Evolutionary conservation across 2,329 filamentous ascomycete genomes (phyloP).

Genomic region (Cytospora piceicola): DNA sequence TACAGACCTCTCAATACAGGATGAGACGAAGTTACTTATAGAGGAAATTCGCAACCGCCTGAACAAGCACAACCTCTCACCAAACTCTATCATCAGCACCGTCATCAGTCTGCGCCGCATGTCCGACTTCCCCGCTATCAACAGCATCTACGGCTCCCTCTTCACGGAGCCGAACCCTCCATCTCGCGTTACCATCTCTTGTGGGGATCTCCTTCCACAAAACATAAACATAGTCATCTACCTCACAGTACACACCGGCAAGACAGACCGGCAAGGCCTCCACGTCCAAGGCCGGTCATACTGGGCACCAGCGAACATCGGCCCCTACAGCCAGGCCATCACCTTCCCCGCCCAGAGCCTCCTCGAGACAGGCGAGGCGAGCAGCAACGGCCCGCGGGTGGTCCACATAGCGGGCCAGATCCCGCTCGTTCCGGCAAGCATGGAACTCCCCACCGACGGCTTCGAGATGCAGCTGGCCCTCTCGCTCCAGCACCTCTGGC

Average conservation of each 20-base stretch:
- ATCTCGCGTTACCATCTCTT: conserved; percentile 80
- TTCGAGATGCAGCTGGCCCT: conserved; percentile 67
- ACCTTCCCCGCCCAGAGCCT: conserved; percentile 45
- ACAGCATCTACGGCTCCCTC: conserved; percentile 73
- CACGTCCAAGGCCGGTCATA: conserved; percentile 95
- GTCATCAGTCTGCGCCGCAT: conserved; percentile 77
- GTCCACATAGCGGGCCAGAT: conserved; percentile 89
- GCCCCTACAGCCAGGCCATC: conserved; percentile 92
- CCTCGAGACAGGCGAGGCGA: conserved; percentile 16
- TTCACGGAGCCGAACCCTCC: conserved; percentile 83
- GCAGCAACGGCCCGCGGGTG: conserved; percentile 36
- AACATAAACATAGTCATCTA: conserved; percentile 65
- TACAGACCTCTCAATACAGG: conserved; percentile 43
- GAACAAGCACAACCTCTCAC: conserved; percentile 39
- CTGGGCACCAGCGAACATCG: conserved; percentile 98
- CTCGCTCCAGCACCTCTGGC: conserved; percentile 86
- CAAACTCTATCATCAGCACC: conserved; percentile 56
- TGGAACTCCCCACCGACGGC: conserved; percentile 60
- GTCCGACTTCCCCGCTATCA: conserved; percentile 76
- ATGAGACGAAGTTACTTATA: conserved; percentile 54
- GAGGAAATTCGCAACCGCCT: conserved; percentile 49
- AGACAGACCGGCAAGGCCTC: conserved; percentile 60
- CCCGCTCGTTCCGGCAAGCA: conserved; percentile 78
- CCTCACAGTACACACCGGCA: conserved; percentile 45
- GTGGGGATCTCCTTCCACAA: conserved; percentile 67